phyloP scores from a whole-genome alignment of 179 eudicot species.

The Nepenthes alata region DNA sequence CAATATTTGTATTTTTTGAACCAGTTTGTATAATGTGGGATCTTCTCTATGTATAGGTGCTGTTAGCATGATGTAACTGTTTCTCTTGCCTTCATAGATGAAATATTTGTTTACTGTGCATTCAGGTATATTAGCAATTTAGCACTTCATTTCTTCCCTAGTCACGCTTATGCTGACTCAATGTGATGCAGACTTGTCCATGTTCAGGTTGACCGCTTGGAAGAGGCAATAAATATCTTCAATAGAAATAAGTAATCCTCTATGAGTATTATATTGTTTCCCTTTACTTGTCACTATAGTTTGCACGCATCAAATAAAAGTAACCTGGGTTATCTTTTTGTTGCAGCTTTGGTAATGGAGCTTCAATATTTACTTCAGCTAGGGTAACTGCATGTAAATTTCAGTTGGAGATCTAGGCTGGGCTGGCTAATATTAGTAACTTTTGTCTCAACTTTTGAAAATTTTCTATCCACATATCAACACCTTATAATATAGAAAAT shows the following conservation, averaged over 20 bases:
- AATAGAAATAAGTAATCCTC: constrained; percentile 61
- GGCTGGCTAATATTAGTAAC: constrained; percentile 36
- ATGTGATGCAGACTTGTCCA: not conserved
- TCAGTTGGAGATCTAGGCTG: constrained; percentile 91
- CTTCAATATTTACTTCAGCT: constrained; percentile 81
- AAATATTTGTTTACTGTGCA: no score
- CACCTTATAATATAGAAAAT: no score
- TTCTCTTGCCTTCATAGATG: no score
- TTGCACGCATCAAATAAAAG: not conserved
- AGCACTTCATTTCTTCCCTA: no score
- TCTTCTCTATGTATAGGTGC: no score
- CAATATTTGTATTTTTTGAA: no score
- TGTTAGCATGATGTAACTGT: no score
- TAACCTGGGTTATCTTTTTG: not conserved
- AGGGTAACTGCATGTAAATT: constrained; percentile 94
- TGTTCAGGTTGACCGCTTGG: constrained; percentile 77
- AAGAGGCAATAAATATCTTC: constrained; percentile 72
- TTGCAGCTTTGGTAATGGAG: constrained; percentile 90
- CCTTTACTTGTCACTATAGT: not conserved
- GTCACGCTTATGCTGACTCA: no score
- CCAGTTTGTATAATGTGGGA: no score
- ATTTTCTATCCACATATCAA: no score
- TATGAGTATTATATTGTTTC: not conserved
- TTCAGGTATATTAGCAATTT: no score
- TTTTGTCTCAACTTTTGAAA: no score